Evolutionary conservation across 2,329 filamentous ascomycete species (phyloP).

Genomic region (Colletotrichum nymphaeae): DNA sequence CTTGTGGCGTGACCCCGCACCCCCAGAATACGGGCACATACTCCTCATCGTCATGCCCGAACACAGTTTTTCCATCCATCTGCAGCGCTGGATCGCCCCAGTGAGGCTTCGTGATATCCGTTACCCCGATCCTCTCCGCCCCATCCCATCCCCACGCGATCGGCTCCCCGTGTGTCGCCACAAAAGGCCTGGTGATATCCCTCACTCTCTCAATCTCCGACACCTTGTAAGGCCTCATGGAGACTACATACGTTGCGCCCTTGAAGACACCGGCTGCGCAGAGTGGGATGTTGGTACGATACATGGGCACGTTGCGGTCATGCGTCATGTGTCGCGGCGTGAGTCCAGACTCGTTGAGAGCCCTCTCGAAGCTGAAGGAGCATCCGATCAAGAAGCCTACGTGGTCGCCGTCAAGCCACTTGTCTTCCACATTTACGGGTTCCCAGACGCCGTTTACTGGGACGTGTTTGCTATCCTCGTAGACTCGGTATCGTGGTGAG

Average conservation of each 20-base stretch:
- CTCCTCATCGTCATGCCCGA: slow-evolving; percentile 46
- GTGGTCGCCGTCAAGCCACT: slow-evolving; percentile 67
- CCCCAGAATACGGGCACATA: slow-evolving; percentile 71
- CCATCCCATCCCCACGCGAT: slow-evolving; percentile 74
- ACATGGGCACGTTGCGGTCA: slow-evolving; percentile 69
- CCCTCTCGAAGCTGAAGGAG: slow-evolving; percentile 72
- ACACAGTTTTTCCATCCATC: slow-evolving; percentile 49
- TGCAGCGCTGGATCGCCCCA: slow-evolving; percentile 65
- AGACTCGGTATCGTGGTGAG: slow-evolving; percentile 68
- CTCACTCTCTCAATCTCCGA: slow-evolving; percentile 64
- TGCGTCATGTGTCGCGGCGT: slow-evolving; percentile 61
- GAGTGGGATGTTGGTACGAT: slow-evolving; percentile 66
- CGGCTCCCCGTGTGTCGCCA: slow-evolving; percentile 71
- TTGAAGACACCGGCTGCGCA: slow-evolving; percentile 69
- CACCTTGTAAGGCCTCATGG: slow-evolving; percentile 68
- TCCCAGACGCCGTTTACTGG: slow-evolving; percentile 42
- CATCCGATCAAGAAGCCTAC: slow-evolving; percentile 74
- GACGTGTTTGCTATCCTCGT: slow-evolving; percentile 56
- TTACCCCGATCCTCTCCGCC: slow-evolving; percentile 62
- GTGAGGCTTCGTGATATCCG: slow-evolving; percentile 62
- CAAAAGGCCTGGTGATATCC: slow-evolving; percentile 64
- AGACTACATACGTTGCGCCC: slow-evolving; percentile 66
- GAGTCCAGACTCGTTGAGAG: slow-evolving; percentile 62
- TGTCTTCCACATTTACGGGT: slow-evolving; percentile 52
- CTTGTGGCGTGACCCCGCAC: slow-evolving; percentile 75